Evolutionary conservation across 202 grass and related monocot species (phyloP).

Genomic region (Schoenoplectus tabernaemontani): DNA sequence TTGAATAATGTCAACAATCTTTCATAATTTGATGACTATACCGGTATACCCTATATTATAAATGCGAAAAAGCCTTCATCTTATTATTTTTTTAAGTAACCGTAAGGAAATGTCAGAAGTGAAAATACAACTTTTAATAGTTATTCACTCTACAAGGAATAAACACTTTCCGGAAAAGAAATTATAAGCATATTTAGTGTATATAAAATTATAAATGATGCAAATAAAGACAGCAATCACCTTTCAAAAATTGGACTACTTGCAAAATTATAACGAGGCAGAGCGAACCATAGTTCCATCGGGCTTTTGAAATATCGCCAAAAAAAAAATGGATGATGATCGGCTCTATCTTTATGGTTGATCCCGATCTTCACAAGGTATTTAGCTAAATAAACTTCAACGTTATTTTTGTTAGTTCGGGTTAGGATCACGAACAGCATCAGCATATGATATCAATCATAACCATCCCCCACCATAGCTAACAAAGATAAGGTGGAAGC

Average conservation of each 20-base stretch:
- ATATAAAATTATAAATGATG: too few species aligned
- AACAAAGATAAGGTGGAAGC: not conserved
- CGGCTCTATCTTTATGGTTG: too few species aligned
- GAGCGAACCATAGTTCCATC: not conserved
- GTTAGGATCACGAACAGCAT: not conserved
- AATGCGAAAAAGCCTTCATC: too few species aligned
- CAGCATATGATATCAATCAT: not conserved
- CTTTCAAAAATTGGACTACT: not conserved
- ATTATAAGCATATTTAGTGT: too few species aligned
- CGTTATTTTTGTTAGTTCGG: not conserved
- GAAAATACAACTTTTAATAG: too few species aligned
- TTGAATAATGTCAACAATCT: not conserved
- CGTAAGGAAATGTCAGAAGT: too few species aligned
- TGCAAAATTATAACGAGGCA: not conserved
- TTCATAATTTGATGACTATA: not conserved
- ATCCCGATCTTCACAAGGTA: too few species aligned
- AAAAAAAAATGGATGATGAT: not conserved
- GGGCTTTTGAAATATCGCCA: not conserved
- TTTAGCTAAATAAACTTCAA: not conserved
- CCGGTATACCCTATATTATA: too few species aligned
- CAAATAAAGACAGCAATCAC: not conserved
- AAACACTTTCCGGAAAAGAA: too few species aligned
- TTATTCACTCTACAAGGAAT: too few species aligned
- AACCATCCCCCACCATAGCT: not conserved
- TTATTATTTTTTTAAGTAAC: too few species aligned